These are phyloP conservation scores for Yarrowia bubula DNA, from an alignment of 805 yeast genomes.

Conservation along the genomic window DNA sequence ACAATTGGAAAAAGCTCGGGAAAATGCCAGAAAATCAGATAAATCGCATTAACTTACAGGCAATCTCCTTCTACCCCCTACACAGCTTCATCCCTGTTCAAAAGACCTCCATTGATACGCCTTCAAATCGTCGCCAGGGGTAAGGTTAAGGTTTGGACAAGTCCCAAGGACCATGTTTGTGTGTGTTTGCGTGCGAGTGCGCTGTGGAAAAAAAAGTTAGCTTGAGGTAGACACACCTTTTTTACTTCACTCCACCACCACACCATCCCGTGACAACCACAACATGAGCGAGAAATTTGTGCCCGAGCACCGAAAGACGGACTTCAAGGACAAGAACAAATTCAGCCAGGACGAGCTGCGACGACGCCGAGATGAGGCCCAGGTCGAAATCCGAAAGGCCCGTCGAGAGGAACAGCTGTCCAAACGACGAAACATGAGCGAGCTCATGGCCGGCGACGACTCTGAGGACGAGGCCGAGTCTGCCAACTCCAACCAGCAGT, in stretches of 20 bases:
- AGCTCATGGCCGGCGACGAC: constrained; percentile 41
- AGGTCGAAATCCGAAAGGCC: constrained; percentile 92
- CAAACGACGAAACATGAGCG: constrained; percentile 80
- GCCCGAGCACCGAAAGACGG: constrained; percentile 96
- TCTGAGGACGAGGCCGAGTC: constrained; percentile 49
- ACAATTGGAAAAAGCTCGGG: too few relatives aligned
- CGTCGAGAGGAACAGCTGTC: constrained; percentile 93
- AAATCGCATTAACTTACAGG: too few relatives aligned
- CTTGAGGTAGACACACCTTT: background rate
- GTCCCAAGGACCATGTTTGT: constrained; percentile 23
- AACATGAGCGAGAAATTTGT: constrained; percentile 50
- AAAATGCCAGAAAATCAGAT: too few relatives aligned
- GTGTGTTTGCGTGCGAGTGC: background rate
- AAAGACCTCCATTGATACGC: background rate
- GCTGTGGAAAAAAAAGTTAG: constrained; percentile 18
- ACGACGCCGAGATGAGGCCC: constrained; percentile 96
- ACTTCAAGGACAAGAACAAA: constrained; percentile 90
- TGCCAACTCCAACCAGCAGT: constrained; percentile 52
- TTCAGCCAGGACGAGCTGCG: constrained; percentile 95
- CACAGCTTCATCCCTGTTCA: too few relatives aligned
- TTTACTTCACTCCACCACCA: constrained; percentile 19
- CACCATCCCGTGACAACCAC: constrained; percentile 5
- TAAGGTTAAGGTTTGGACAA: constrained; percentile 15
- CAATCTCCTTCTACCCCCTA: too few relatives aligned
- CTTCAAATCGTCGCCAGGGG: constrained; percentile 7